These are phyloP conservation scores for Claviceps sp. DNA, from an alignment of 2,329 filamentous ascomycete genomes.

Conservation along the genomic window DNA sequence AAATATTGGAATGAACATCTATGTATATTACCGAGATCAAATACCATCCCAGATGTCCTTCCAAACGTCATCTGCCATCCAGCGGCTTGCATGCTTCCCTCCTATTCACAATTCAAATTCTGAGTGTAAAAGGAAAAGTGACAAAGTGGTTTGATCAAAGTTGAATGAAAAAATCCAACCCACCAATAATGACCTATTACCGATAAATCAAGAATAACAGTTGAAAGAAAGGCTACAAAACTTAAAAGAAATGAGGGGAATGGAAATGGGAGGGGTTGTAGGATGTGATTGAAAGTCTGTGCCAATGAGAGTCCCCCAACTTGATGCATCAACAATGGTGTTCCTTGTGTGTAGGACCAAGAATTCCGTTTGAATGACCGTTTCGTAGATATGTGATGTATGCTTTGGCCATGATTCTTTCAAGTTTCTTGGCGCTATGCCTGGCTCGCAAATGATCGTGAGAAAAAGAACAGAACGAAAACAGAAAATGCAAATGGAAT, in stretches of 20 bases:
- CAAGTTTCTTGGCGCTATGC: background rate
- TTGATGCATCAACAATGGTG: background rate
- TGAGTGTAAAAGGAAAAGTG: background rate
- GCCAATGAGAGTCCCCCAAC: background rate
- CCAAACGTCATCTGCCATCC: background rate
- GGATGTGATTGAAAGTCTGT: background rate
- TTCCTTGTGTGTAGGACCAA: background rate
- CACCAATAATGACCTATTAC: background rate
- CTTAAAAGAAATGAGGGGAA: background rate
- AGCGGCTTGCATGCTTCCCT: background rate
- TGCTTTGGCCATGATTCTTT: background rate
- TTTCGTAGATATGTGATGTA: constrained; percentile 1
- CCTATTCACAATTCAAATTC: constrained; percentile 1
- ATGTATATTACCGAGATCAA: background rate
- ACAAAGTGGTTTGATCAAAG: background rate
- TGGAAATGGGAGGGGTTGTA: background rate
- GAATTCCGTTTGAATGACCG: background rate
- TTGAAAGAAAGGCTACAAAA: background rate
- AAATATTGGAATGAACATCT: background rate
- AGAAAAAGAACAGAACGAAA: background rate
- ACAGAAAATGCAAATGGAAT: too few relatives aligned
- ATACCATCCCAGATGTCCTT: too few relatives aligned
- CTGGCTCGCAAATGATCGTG: background rate
- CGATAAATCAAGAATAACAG: background rate
- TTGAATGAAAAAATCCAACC: background rate